Conservation (phyloP, 2,329 filamentous ascomycete genomes). For the Cadophora sp. region DNA sequence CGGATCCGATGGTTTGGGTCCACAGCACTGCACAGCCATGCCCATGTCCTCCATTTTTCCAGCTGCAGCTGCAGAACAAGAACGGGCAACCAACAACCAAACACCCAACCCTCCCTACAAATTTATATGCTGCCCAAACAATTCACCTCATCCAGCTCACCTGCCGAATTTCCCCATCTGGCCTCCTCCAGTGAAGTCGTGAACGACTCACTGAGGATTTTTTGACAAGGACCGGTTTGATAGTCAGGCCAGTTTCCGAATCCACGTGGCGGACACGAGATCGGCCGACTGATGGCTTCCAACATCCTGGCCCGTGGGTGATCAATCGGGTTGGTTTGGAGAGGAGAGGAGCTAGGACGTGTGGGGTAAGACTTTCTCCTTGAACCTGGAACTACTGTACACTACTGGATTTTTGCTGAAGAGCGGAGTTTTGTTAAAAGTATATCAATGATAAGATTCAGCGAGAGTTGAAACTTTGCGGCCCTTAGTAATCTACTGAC, state of each 20-base stretch:
- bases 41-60: conserved; percentile 1
- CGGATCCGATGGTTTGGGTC: conserved; percentile 24
- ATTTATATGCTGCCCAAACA: neutral
- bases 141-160: neutral
- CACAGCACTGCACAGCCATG: neutral
- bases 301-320: conserved; percentile 25
- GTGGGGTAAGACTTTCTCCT: conserved; percentile 17
- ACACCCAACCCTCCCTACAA: neutral
- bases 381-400: neutral
- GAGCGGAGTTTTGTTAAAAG: neutral
- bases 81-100: neutral
- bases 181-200: neutral
- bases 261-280: conserved; percentile 22
- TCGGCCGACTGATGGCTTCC: conserved; percentile 16
- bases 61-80: neutral
- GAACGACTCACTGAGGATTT: too few relatives aligned
- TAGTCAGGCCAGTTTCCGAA: neutral
- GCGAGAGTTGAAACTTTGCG: neutral
- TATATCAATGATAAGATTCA: neutral
- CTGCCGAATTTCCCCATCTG: neutral
- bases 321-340: conserved; percentile 8
- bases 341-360: conserved; percentile 16
- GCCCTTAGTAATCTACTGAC: neutral
- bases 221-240: too few relatives aligned
- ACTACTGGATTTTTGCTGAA: neutral